Base-by-base conservation (phyloP, 345 rosid species). In the Eucalyptus shirleyi region DNA sequence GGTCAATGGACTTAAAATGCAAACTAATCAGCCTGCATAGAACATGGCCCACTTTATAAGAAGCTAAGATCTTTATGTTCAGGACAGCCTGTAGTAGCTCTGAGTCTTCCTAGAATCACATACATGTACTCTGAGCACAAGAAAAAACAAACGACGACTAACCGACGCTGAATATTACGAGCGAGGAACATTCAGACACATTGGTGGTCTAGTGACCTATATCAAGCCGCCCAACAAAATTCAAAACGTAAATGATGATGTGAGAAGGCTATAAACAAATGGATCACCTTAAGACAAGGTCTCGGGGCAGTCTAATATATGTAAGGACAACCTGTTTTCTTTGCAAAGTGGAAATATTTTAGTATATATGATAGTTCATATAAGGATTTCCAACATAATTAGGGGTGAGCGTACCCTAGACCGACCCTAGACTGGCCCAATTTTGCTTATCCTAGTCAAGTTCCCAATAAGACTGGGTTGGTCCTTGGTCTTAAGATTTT, bases 361-460 rank as follows among this genome's bases (percentile, higher is more conserved):
- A 72, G 82, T 34, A 72, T 18, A 34, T 42, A 72, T 1, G 45
- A 34, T 3, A 72, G 26, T 72, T 72, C 3, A 37, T 42, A 18
- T 72, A 2, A 37, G 82, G 14, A 34, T 37, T 37, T 34, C 45
- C 80, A 17, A 72, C 44, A 72, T 50, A 50, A 50, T 50, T 47
- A 45, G 49, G 12, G 12, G 49, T 45, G 49, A 47, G n/a, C n/a
- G n/a, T n/a, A n/a, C n/a, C n/a, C n/a, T n/a, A n/a, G n/a, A n/a
- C n/a, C n/a, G n/a, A n/a, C n/a, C n/a, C 17, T 50, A 1, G 6
- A 50, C 17, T 0, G 0, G 17, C 51, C 50, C 17, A 50, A 50
- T 50, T 6, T 0, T 14, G 1, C 3, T 0, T 0, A 3, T 50
- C 51, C 17, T 5, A 0, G 6, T 14, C 51, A 0, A 50, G 0